Base-by-base conservation (phyloP, 208 protist genomes). In the Vickermania spadyakhi region DNA sequence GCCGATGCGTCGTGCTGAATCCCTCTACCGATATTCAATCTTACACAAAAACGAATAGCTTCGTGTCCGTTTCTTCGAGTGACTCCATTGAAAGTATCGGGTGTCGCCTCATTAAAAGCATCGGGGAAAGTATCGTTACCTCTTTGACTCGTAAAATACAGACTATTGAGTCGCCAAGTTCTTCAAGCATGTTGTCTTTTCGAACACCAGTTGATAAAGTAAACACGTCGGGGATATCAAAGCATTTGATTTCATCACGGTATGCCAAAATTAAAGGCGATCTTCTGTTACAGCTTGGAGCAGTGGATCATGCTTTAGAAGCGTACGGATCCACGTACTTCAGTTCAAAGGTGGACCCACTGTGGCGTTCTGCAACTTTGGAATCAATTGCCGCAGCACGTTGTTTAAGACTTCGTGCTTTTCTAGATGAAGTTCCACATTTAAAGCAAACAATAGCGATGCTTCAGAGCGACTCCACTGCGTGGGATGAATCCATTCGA, bases 351-450 rank as follows among this genome's bases (percentile, higher is more conserved):
- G 60, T 58, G 1, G 83, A 91, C 61, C 64, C 72, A 21, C 54
- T 91, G 53, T 91, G 85, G 86, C 81, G 78, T 65, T 79, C 81
- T 14, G 81, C 83, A 0, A 89, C 77, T 22, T 57, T 95, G 22
- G 83, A 95, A 59, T 70, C 81, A 49, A 83, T 95, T 66, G 89
- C 85, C 1, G 81, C 83, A 1, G 71, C 74, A n/a, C 80, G 89
- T 1, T 89, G 87, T 54, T 66, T 82, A 49, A 74, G 89, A 61
- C 52, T 75, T 45, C 62, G 58, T 49, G 59, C 59, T 18, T 65
- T 88, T 28, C n/a, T 73, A 0, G 69, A 63, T 18, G 45, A 66
- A 26, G 60, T 60, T 28, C 61, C 52, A 27, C 52, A 7, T 23
- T 31, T 77, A n/a, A 36, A 72, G 28, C 56, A 56, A 11, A 77